A percentile compares a stretch with the other conserved stretches of the same genome.
Conservation (phyloP, 2,329 filamentous ascomycete species). For the Paecilomyces dactylethromorphus region DNA sequence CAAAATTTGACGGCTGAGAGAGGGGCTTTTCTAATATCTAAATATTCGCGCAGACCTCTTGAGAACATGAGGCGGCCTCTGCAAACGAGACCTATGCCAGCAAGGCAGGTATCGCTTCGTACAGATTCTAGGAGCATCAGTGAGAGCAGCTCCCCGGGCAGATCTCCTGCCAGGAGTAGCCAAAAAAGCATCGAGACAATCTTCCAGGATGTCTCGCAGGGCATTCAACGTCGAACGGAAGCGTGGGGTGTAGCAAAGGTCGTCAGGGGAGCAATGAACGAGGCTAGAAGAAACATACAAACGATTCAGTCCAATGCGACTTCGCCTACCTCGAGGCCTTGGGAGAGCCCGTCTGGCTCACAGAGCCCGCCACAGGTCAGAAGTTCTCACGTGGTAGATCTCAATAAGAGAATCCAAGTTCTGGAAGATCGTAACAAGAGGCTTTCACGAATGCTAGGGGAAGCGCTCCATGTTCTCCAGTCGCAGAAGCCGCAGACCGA, state of each 20-base stretch:
- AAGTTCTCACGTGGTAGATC: slow-evolving; percentile 12
- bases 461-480: slow-evolving; percentile 36
- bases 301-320: slow-evolving; percentile 34
- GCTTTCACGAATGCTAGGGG: slow-evolving; percentile 34
- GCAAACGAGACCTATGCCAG: slow-evolving; percentile 12
- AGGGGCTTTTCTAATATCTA: slow-evolving; percentile 37
- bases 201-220: slow-evolving; percentile 43
- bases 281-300: slow-evolving; percentile 42
- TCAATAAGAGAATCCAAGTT: slow-evolving; percentile 25
- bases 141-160: slow-evolving; percentile 24
- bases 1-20: slow-evolving; percentile 37
- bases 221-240: slow-evolving; percentile 42
- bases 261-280: slow-evolving; percentile 41
- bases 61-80: slow-evolving; percentile 20
- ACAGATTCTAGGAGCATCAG: slow-evolving; percentile 22
- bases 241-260: slow-evolving; percentile 44
- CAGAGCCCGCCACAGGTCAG: slow-evolving; percentile 8
- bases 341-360: slow-evolving; percentile 9
- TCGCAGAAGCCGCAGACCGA: slow-evolving; percentile 26
- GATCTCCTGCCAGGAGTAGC: slow-evolving; percentile 30
- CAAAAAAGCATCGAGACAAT: slow-evolving; percentile 39
- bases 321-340: slow-evolving; percentile 17
- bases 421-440: slow-evolving; percentile 35
- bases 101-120: slow-evolving; percentile 17
- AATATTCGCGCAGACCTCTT: slow-evolving; percentile 41